A percentile compares a stretch with the other conserved stretches of the same genome.
Evolutionary conservation across 495 filamentous ascomycete genomes (phyloP).

Genomic region (Penicillium simplicissimum): DNA sequence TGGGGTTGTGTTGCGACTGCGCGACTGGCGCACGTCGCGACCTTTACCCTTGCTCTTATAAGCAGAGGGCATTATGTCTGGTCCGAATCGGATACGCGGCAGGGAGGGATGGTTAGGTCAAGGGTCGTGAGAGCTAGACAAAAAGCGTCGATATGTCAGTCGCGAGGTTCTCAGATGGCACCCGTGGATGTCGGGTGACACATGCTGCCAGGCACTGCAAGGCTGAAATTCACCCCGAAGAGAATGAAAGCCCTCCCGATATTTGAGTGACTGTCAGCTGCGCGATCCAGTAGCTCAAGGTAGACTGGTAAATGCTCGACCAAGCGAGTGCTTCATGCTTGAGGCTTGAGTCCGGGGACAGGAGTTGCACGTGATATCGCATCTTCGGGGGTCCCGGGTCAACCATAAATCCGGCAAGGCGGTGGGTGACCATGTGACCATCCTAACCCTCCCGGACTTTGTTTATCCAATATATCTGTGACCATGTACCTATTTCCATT

Average conservation of each 20-base stretch:
- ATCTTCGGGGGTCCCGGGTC: neutral
- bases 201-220: slow-evolving; percentile 14
- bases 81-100: neutral
- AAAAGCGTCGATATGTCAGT: slow-evolving; percentile 1
- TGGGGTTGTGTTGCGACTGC: slow-evolving; percentile 85
- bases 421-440: neutral
- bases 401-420: neutral
- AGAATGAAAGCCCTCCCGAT: neutral
- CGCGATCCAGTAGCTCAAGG: neutral
- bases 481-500: too few relatives aligned
- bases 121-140: neutral
- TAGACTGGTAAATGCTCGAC: neutral
- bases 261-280: neutral
- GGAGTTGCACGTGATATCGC: slow-evolving; percentile 1
- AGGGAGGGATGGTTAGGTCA: neutral
- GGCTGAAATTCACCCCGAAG: neutral
- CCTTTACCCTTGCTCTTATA: slow-evolving; percentile 75
- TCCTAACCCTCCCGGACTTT: too few relatives aligned
- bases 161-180: slow-evolving; percentile 11
- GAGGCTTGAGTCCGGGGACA: neutral
- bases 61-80: slow-evolving; percentile 45
- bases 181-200: slow-evolving; percentile 5
- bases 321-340: neutral
- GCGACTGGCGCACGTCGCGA: slow-evolving; percentile 68
- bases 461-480: too few relatives aligned